phyloP scores from a whole-genome alignment of 768 basidiomycete genomes.

The Leccinum rimulosum region DNA sequence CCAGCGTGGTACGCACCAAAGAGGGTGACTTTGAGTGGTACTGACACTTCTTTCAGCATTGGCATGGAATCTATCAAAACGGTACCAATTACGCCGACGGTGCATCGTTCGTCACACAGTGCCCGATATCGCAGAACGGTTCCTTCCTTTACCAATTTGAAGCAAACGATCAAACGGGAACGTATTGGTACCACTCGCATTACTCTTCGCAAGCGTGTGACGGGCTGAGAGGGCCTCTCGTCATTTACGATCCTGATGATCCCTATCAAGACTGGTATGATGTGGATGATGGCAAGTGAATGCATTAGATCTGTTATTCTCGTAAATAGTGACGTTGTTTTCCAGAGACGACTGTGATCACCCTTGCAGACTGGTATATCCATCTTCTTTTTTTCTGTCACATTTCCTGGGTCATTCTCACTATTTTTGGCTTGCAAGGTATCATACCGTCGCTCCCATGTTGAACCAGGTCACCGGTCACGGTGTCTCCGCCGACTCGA shows the following conservation, averaged over 20 bases:
- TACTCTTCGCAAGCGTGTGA: conserved; percentile 40
- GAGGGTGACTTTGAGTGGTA: too few species aligned
- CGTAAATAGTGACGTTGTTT: not conserved
- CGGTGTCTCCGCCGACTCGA: conserved; percentile 18
- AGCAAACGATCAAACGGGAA: conserved; percentile 23
- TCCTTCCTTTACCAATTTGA: conserved; percentile 24
- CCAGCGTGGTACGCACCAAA: conserved; percentile 37
- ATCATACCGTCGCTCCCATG: not conserved
- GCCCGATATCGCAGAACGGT: conserved; percentile 25
- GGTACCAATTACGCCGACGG: conserved; percentile 46
- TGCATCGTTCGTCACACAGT: conserved; percentile 36
- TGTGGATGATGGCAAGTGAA: conserved; percentile 40
- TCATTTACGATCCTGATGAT: conserved; percentile 43
- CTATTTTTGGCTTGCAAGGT: not conserved
- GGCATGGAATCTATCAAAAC: conserved; percentile 52
- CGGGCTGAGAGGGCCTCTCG: conserved; percentile 37
- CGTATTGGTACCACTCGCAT: conserved; percentile 39
- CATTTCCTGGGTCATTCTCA: not conserved
- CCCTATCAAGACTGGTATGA: conserved; percentile 39
- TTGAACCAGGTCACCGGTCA: not conserved
- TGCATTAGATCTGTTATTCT: too few species aligned
- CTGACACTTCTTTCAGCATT: conserved; percentile 38
- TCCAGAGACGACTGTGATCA: conserved; percentile 25
- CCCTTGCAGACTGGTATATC: conserved; percentile 6
- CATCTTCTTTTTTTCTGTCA: not conserved